Conservation (phyloP, 1,139 yeast genomes). For the Pichiaceae sp. region DNA sequence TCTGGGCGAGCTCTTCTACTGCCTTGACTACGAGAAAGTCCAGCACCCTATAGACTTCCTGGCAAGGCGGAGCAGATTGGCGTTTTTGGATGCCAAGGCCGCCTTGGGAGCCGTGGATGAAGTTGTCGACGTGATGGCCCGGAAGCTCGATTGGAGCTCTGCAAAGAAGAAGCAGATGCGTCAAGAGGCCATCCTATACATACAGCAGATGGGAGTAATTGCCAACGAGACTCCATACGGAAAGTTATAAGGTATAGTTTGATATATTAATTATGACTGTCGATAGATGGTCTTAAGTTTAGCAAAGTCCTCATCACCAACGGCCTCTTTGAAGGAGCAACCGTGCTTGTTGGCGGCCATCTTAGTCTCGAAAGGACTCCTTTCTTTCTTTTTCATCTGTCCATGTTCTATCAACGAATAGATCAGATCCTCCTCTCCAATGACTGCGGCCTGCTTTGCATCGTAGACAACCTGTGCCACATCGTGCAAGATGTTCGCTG, state of each 20-base stretch:
- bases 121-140: slow-evolving; percentile 79
- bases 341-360: slow-evolving; percentile 30
- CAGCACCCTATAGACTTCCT: slow-evolving; percentile 86
- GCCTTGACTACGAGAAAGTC: slow-evolving; percentile 75
- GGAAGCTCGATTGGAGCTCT: slow-evolving; percentile 68
- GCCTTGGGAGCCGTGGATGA: slow-evolving; percentile 77
- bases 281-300: slow-evolving; percentile 31
- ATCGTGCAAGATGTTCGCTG: slow-evolving; percentile 80
- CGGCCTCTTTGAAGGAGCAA: slow-evolving; percentile 42
- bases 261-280: not conserved
- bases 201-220: slow-evolving; percentile 46
- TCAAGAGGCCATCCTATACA: slow-evolving; percentile 44
- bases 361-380: slow-evolving; percentile 34
- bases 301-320: slow-evolving; percentile 37
- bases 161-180: slow-evolving; percentile 51
- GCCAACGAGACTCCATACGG: slow-evolving; percentile 18
- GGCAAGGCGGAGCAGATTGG: slow-evolving; percentile 90
- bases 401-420: slow-evolving; percentile 42
- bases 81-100: slow-evolving; percentile 82
- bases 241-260: slow-evolving; percentile 4
- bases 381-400: slow-evolving; percentile 28
- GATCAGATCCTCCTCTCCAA: slow-evolving; percentile 64
- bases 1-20: slow-evolving; percentile 83
- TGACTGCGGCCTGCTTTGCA: slow-evolving; percentile 23
- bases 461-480: slow-evolving; percentile 51